phyloP scores from a whole-genome alignment of 1,284 basidiomycete species.

The Stereum hirsutum region DNA sequence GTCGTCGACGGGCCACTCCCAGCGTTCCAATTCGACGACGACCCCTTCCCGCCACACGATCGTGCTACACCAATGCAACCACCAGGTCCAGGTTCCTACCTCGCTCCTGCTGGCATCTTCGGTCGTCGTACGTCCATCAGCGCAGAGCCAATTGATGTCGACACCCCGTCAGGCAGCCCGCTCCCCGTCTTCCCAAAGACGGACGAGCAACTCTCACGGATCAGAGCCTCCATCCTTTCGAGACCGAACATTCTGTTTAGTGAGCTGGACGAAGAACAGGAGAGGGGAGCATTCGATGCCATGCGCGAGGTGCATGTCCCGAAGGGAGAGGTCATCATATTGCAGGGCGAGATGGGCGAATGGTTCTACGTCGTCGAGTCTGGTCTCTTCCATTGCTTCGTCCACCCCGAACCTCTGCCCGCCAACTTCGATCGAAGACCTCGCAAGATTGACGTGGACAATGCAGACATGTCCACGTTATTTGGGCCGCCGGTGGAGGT shows the following conservation, averaged over 20 bases:
- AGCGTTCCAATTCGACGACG: conserved; percentile 45
- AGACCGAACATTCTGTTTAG: conserved; percentile 95
- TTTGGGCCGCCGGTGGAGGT: conserved; percentile 79
- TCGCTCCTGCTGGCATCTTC: conserved; percentile 67
- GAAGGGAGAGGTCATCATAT: conserved; percentile 81
- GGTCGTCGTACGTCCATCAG: conserved; percentile 91
- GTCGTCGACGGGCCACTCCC: conserved; percentile 36
- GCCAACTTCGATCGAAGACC: conserved; percentile 55
- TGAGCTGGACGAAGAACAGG: conserved; percentile 94
- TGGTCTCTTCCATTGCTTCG: conserved; percentile 84
- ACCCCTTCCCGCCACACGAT: conserved; percentile 53
- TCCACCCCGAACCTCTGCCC: conserved; percentile 40
- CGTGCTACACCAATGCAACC: conserved; percentile 34
- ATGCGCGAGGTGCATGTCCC: conserved; percentile 85
- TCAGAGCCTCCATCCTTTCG: conserved; percentile 71
- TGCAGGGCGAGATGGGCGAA: conserved; percentile 95
- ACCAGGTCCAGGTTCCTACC: conserved; percentile 46
- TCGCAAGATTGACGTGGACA: too few relatives aligned
- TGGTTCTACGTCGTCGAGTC: conserved; percentile 97
- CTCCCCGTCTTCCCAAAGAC: conserved; percentile 79
- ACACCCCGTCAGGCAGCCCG: conserved; percentile 54
- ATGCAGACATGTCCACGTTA: conserved; percentile 55
- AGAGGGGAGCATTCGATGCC: conserved; percentile 85
- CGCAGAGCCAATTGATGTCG: conserved; percentile 92
- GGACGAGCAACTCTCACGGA: conserved; percentile 78